These are phyloP conservation scores for Scutellaria minor DNA, from an alignment of 257 asterid genomes.

Conservation along the genomic window DNA sequence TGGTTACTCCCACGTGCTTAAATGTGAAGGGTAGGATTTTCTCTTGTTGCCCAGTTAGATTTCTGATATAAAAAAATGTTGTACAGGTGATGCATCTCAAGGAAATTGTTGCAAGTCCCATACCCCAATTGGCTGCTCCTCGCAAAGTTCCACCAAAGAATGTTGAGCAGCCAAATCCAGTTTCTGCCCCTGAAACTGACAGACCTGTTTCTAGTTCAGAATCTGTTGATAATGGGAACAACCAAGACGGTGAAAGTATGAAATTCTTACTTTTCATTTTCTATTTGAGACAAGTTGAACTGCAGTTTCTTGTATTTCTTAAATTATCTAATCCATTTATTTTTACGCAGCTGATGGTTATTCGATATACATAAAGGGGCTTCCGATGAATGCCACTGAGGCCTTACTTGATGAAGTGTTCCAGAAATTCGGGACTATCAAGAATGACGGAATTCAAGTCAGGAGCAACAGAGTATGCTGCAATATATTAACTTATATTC, in stretches of 20 bases:
- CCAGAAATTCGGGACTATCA: conserved; percentile 80
- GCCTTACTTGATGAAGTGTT: conserved; percentile 74
- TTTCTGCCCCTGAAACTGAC: conserved; percentile 48
- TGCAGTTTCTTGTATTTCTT: not conserved
- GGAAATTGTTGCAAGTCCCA: conserved; percentile 58
- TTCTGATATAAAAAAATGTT: conserved; percentile 14
- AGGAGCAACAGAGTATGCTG: conserved; percentile 78
- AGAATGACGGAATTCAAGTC: conserved; percentile 86
- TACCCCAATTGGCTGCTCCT: conserved; percentile 59
- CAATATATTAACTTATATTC: not conserved
- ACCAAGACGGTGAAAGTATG: conserved; percentile 79
- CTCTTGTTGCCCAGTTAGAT: conserved; percentile 4
- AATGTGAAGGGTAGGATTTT: not conserved
- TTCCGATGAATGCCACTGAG: conserved; percentile 77
- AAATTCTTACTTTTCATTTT: conserved; percentile 9
- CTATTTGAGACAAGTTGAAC: not conserved
- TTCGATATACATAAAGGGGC: conserved; percentile 85
- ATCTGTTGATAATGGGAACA: conserved; percentile 58
- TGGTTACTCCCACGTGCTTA: not conserved
- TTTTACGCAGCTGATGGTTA: conserved; percentile 79
- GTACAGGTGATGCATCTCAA: conserved; percentile 80
- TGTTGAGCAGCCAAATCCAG: conserved; percentile 54
- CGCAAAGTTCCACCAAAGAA: conserved; percentile 57
- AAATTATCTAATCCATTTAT: conserved; percentile 7
- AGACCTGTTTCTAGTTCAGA: conserved; percentile 54